These are phyloP conservation scores for Pneumocystis jirovecii DNA, from an alignment of 1,139 yeast species.

Conservation along the genomic window DNA sequence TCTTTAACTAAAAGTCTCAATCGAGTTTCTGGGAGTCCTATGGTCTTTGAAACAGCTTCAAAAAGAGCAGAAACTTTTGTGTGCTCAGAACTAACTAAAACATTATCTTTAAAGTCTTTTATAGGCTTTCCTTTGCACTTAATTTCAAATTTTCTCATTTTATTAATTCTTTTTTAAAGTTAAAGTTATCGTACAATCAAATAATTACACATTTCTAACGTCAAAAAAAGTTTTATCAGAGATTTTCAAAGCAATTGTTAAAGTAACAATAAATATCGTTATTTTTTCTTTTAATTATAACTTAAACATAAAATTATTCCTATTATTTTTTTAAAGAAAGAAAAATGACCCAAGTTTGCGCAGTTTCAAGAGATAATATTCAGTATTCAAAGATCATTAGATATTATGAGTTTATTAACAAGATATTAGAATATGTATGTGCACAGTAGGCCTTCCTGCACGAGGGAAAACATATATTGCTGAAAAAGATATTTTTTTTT, in stretches of 20 bases:
- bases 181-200: background rate
- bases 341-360: background rate
- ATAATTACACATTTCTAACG: background rate
- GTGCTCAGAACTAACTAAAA: background rate
- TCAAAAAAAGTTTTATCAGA: background rate
- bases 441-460: constrained; percentile 35
- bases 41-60: constrained; percentile 17
- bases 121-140: background rate
- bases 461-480: constrained; percentile 36
- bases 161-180: background rate
- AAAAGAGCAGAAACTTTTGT: constrained; percentile 17
- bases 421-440: constrained; percentile 15
- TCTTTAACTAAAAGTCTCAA: background rate
- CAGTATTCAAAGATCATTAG: background rate
- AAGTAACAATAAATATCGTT: too few relatives aligned
- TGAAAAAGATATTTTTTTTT: background rate
- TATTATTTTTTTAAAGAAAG: background rate
- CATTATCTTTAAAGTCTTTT: background rate
- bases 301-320: too few relatives aligned
- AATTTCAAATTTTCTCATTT: background rate
- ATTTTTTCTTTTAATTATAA: too few relatives aligned
- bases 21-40: constrained; percentile 1
- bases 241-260: too few relatives aligned
- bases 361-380: background rate
- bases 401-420: background rate